These are phyloP conservation scores for Flammula alnicola DNA, from an alignment of 1,284 basidiomycete genomes.

Conservation along the genomic window DNA sequence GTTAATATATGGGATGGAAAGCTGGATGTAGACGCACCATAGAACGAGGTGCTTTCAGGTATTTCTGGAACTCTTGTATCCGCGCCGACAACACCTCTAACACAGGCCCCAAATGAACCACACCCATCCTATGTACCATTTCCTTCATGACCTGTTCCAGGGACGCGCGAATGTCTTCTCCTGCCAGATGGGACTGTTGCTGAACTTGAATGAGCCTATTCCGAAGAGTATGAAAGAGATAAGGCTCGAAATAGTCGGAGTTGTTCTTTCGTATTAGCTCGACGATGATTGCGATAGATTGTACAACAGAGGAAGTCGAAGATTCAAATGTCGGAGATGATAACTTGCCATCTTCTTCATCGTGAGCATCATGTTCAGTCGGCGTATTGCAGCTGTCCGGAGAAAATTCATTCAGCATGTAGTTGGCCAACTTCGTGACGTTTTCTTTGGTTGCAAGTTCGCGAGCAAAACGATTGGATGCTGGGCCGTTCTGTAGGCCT, in stretches of 20 bases:
- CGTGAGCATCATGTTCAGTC: constrained; percentile 20
- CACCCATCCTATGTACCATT: constrained; percentile 89
- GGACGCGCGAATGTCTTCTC: constrained; percentile 68
- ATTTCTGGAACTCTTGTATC: constrained; percentile 74
- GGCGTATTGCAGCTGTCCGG: constrained; percentile 24
- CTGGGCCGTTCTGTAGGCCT: constrained; percentile 67
- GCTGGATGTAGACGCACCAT: constrained; percentile 53
- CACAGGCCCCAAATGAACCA: constrained; percentile 90
- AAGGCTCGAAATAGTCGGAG: constrained; percentile 98
- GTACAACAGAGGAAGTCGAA: constrained; percentile 86
- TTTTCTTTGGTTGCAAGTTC: constrained; percentile 85
- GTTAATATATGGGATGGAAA: constrained; percentile 11
- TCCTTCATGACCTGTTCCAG: constrained; percentile 86
- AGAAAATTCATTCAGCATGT: constrained; percentile 79
- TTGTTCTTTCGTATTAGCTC: constrained; percentile 99
- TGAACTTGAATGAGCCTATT: constrained; percentile 89
- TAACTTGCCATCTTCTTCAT: constrained; percentile 25
- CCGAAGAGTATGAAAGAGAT: constrained; percentile 94
- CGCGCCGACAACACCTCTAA: constrained; percentile 79
- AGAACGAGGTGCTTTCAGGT: constrained; percentile 76
- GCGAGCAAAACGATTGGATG: constrained; percentile 87
- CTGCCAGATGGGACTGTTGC: constrained; percentile 59
- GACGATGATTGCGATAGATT: constrained; percentile 90
- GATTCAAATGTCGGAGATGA: constrained; percentile 67
- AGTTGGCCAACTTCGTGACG: constrained; percentile 75